phyloP scores from a whole-genome alignment of 2,329 filamentous ascomycete genomes.

The Cytospora piceicola region DNA sequence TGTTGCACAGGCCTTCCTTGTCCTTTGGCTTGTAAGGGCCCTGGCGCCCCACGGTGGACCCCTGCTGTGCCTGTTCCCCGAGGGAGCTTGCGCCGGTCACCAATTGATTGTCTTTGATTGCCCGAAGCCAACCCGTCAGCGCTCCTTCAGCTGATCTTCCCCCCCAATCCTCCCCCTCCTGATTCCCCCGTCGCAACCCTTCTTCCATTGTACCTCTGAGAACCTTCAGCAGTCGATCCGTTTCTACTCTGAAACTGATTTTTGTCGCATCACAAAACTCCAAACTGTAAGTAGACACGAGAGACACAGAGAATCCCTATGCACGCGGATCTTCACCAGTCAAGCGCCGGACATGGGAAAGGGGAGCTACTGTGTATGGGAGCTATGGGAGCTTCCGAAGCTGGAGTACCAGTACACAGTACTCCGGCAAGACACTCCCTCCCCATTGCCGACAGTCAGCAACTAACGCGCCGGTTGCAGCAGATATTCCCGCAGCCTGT shows the following conservation, averaged over 20 bases:
- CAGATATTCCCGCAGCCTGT: slow-evolving; percentile 4
- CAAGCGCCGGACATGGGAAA: slow-evolving; percentile 16
- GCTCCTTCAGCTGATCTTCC: neutral
- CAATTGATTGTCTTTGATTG: slow-evolving; percentile 20
- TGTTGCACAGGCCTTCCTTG: neutral
- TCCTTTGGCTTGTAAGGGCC: neutral
- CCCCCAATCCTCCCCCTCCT: neutral
- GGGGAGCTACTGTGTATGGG: slow-evolving; percentile 11
- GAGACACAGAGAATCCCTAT: neutral
- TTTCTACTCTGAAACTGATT: neutral
- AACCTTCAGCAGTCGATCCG: neutral
- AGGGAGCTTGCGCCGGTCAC: slow-evolving; percentile 12
- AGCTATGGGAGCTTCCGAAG: slow-evolving; percentile 16
- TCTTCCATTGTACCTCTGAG: neutral
- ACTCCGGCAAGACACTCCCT: slow-evolving; percentile 18
- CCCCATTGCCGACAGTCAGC: slow-evolving; percentile 25
- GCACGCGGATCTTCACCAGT: slow-evolving; percentile 8
- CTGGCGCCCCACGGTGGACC: neutral
- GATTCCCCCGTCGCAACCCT: neutral
- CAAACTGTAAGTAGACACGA: slow-evolving; percentile 7
- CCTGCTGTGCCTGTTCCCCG: slow-evolving; percentile 8
- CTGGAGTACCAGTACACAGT: no score
- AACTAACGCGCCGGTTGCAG: slow-evolving; percentile 24
- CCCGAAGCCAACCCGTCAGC: slow-evolving; percentile 4
- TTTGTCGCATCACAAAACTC: neutral